Percentiles rank a stretch among this genome's conserved stretches.
These are phyloP conservation scores for Penicillium freii DNA, from an alignment of 2,329 filamentous ascomycete genomes.

Conservation along the genomic window DNA sequence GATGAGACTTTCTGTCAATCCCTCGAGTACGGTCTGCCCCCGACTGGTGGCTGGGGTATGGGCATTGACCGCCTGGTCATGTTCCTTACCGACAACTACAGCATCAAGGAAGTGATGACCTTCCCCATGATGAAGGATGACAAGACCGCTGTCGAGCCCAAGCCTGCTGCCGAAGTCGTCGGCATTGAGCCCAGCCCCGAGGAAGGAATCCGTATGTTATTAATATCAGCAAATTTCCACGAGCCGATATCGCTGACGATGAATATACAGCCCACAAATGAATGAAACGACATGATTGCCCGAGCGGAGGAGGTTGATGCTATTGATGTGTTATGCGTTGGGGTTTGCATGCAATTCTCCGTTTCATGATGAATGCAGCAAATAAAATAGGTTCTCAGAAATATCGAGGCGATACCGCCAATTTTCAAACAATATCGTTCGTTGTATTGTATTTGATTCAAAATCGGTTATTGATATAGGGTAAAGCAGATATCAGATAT, in stretches of 20 bases:
- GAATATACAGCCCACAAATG: conserved; percentile 37
- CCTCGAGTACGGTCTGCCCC: conserved; percentile 86
- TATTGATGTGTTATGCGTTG: conserved; percentile 16
- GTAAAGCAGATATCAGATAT: neutral
- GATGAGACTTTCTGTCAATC: conserved; percentile 94
- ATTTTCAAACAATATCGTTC: neutral
- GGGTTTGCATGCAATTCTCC: conserved; percentile 19
- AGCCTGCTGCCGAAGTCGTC: conserved; percentile 61
- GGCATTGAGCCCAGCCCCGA: conserved; percentile 58
- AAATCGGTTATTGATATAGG: neutral
- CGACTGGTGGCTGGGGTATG: conserved; percentile 95
- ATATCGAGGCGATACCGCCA: conserved; percentile 3
- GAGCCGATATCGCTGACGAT: conserved; percentile 25
- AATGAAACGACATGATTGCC: conserved; percentile 20
- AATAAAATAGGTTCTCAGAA: conserved; percentile 14
- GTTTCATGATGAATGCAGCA: conserved; percentile 27
- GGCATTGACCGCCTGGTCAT: conserved; percentile 92
- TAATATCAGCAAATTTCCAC: conserved; percentile 26
- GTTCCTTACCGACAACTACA: conserved; percentile 95
- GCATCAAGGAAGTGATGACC: conserved; percentile 90
- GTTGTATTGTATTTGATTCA: neutral
- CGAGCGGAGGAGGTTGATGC: conserved; percentile 5
- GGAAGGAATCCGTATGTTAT: conserved; percentile 56
- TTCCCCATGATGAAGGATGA: conserved; percentile 99
- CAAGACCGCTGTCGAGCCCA: conserved; percentile 49